Percentiles rank a stretch among this genome's conserved stretches.
Conservation (phyloP, 768 basidiomycete genomes). For the Tephrocybe sp. region DNA sequence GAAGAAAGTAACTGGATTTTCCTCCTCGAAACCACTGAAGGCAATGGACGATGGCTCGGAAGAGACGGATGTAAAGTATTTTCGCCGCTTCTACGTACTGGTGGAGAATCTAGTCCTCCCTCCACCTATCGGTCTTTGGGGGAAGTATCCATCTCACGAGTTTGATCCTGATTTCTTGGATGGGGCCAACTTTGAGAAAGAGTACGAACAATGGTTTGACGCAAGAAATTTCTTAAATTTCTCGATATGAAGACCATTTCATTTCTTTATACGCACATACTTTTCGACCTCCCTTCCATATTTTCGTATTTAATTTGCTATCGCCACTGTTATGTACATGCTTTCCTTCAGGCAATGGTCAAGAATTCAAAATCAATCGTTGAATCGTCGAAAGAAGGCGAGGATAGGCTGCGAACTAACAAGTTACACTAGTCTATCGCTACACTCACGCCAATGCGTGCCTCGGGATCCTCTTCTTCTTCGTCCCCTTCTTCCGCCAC, state of each 20-base stretch:
- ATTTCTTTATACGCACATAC: not conserved
- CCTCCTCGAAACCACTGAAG: not conserved
- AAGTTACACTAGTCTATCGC: slow-evolving; percentile 15
- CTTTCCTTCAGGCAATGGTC: too few relatives aligned
- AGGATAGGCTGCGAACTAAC: too few relatives aligned
- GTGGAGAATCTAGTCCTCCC: not conserved
- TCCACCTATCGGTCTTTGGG: not conserved
- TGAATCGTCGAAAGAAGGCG: too few relatives aligned
- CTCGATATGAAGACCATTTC: not conserved
- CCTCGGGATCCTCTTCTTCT: slow-evolving; percentile 26
- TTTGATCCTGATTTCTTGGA: not conserved
- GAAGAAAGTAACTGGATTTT: not conserved
- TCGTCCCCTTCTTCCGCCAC: slow-evolving; percentile 44
- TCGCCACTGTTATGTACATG: too few relatives aligned
- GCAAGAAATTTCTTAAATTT: not conserved
- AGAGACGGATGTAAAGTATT: slow-evolving; percentile 1
- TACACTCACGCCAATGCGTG: slow-evolving; percentile 16
- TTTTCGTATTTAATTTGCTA: too few relatives aligned
- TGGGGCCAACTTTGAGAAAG: not conserved
- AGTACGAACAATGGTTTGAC: not conserved
- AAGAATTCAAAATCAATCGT: too few relatives aligned
- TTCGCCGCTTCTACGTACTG: slow-evolving; percentile 5
- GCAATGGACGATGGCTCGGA: not conserved
- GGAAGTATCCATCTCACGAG: not conserved
- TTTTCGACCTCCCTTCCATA: not conserved